Percentiles rank a stretch among this genome's conserved stretches.
These are phyloP conservation scores for Daldinia bambusicola DNA, from an alignment of 495 filamentous ascomycete genomes.

Conservation along the genomic window DNA sequence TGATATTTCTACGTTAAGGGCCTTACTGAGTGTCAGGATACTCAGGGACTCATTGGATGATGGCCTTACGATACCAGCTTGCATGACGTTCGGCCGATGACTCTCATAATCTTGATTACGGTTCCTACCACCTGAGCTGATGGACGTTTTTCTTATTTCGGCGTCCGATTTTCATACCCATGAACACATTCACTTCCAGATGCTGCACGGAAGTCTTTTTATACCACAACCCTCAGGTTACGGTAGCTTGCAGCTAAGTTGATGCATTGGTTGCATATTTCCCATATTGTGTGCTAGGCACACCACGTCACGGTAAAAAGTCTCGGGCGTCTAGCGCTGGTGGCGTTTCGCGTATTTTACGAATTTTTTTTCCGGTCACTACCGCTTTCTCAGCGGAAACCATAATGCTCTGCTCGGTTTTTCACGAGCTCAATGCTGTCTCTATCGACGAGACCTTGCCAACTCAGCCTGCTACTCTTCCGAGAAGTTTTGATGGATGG, in stretches of 20 bases:
- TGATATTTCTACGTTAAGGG: constrained; percentile 40
- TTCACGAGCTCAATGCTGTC: constrained; percentile 1
- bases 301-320: constrained; percentile 9
- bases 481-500: constrained; percentile 6
- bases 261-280: constrained; percentile 14
- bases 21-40: constrained; percentile 43
- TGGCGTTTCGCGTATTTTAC: constrained; percentile 24
- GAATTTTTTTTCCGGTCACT: constrained; percentile 3
- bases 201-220: constrained; percentile 25
- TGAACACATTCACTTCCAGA: constrained; percentile 25
- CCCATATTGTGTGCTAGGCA: constrained; percentile 20
- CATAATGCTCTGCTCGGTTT: constrained; percentile 9
- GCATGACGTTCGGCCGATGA: constrained; percentile 42
- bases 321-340: constrained; percentile 17
- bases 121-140: constrained; percentile 7
- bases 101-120: constrained; percentile 29
- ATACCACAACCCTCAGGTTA: constrained; percentile 8
- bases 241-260: constrained; percentile 31
- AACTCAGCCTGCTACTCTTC: constrained; percentile 14
- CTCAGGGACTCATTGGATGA: constrained; percentile 47
- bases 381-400: neutral
- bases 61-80: constrained; percentile 43
- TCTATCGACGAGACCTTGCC: constrained; percentile 5
- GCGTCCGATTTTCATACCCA: constrained; percentile 16
- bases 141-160: constrained; percentile 19